phyloP scores from a whole-genome alignment of 495 filamentous ascomycete species.

The Lentithecium fluviatile region DNA sequence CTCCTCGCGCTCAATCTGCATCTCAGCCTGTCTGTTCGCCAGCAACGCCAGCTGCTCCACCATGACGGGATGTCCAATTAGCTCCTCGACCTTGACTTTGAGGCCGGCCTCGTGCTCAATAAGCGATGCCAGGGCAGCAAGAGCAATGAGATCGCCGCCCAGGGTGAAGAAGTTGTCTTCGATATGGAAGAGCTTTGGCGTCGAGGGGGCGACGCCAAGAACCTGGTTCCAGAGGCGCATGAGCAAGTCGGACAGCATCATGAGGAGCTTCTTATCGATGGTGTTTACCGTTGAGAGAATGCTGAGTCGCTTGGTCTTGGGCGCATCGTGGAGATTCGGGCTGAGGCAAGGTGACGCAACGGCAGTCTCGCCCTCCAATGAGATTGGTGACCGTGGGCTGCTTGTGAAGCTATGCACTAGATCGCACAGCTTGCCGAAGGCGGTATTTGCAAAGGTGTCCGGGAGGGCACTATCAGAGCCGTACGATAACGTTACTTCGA shows the following conservation, averaged over 20 bases:
- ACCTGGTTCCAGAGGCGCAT: slow-evolving; percentile 47
- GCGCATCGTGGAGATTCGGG: slow-evolving; percentile 13
- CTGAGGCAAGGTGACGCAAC: no score
- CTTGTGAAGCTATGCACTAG: no score
- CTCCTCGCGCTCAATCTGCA: no score
- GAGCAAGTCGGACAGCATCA: slow-evolving; percentile 50
- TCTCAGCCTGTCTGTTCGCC: not conserved
- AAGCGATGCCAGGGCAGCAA: no score
- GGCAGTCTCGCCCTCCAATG: no score
- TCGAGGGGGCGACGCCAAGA: slow-evolving; percentile 44
- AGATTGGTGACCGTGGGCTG: no score
- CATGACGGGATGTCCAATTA: slow-evolving; percentile 50
- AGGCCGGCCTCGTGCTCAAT: slow-evolving; percentile 33
- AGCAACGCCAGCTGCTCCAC: slow-evolving; percentile 51
- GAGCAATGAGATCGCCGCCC: no score
- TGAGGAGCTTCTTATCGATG: slow-evolving; percentile 47
- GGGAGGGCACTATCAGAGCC: no score
- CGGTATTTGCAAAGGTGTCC: no score
- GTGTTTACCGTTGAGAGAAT: slow-evolving; percentile 45
- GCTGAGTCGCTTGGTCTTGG: slow-evolving; percentile 45
- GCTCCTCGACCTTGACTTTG: slow-evolving; percentile 49
- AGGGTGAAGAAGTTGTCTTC: no score
- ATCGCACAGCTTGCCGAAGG: no score
- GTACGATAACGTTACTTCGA: no score
- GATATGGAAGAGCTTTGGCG: slow-evolving; percentile 38